Base-by-base conservation (phyloP, 306 rosid genomes). In the Senna tora region DNA sequence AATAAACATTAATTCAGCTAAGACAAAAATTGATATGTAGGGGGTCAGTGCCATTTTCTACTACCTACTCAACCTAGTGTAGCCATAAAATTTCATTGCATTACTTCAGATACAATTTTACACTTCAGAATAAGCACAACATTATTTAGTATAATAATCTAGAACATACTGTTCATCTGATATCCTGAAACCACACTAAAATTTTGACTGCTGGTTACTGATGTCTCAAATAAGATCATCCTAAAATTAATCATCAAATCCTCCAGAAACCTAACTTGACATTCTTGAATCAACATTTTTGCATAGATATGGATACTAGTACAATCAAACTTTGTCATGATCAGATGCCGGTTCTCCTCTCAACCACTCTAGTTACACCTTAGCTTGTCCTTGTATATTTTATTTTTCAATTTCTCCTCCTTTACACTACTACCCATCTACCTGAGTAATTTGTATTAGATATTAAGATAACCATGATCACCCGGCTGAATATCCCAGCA, bases 41-140 rank as follows among this genome's bases (percentile, higher is more conserved):
- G 61, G 39, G 51, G 36, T 57, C 49, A 45, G 39, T 46, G 65
- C 42, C 61, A 53, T 68, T 61, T 32, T 69, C 39, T 74, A 60
- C 70, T 47, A 13, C 28, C 19, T 42, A 22, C 17, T 19, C 55
- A 61, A 36, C 30, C 15, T 15, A 51, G 38, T 28, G 20, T 41
- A 51, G 53, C 22, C 50, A 60, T 19, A 55, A 41, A 51, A 13
- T 20, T 32, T 45, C 61, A 61, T 33, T 55, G 28, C 42, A 71
- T 33, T 60, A 61, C 42, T 54, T 25, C 42, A 71, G 28, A 57
- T 49, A 30, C 57, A 32, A n/a, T 6, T 8, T 16, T 32, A 67
- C 41, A 59, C 62, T 59, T 11, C 33, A 36, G 61, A 42, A 13
- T 3, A 67, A 79, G 50, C 72, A 67, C 8, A 20, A 47, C 65